These are phyloP conservation scores for Cryptococcus sp. DNA, from an alignment of 1,284 basidiomycete genomes.

Conservation along the genomic window DNA sequence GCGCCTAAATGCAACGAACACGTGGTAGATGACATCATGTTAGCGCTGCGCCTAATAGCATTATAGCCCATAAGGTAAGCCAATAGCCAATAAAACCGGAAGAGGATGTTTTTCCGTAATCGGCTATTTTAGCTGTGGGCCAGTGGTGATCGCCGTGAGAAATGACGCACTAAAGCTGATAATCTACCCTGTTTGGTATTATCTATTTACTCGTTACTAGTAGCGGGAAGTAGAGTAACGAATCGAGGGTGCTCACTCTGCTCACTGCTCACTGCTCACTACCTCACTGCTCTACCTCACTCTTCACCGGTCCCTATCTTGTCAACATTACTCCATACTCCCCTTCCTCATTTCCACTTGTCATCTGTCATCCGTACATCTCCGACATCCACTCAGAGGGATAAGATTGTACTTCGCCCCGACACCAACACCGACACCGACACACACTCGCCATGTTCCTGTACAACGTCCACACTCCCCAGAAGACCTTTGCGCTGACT, in stretches of 20 bases:
- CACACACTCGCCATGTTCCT: slow-evolving; percentile 35
- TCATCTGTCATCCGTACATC: background rate
- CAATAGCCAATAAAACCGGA: background rate
- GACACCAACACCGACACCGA: no score
- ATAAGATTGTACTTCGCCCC: background rate
- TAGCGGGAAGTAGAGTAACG: background rate
- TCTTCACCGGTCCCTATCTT: background rate
- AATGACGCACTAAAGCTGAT: no score
- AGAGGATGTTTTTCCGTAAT: background rate
- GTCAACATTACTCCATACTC: background rate
- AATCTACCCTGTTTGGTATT: no score
- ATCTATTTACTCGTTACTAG: no score
- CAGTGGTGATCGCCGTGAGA: no score
- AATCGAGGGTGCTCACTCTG: background rate
- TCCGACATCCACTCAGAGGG: no score
- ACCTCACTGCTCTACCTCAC: background rate
- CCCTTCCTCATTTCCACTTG: background rate
- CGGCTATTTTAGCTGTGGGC: background rate
- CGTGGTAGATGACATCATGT: no score
- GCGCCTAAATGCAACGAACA: no score
- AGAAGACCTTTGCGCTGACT: slow-evolving; percentile 46
- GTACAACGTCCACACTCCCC: slow-evolving; percentile 52
- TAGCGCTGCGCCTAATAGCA: no score
- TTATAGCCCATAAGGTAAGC: no score
- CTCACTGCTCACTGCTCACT: background rate